These are phyloP conservation scores for Aureobasidium sp. DNA, from an alignment of 2,329 filamentous ascomycete genomes.

Conservation along the genomic window DNA sequence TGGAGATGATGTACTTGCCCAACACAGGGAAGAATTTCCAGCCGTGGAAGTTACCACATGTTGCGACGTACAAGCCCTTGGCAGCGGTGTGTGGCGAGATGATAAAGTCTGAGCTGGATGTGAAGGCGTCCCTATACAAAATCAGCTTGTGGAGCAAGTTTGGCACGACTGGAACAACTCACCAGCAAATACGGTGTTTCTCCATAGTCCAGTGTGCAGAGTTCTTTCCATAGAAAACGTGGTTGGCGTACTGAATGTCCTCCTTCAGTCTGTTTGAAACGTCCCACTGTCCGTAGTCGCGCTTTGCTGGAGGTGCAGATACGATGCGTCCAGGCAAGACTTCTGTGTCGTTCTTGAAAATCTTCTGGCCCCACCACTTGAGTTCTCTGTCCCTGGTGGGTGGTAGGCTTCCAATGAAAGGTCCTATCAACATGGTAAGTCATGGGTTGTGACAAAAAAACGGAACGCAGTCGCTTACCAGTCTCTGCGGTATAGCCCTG, in stretches of 20 bases:
- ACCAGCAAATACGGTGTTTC: constrained; percentile 60
- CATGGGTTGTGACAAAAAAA: neutral
- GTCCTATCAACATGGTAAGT: constrained; percentile 31
- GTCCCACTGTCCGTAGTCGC: constrained; percentile 56
- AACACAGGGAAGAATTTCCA: constrained; percentile 31
- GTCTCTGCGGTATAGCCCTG: constrained; percentile 35
- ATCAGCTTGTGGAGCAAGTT: constrained; percentile 12
- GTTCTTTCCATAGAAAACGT: constrained; percentile 51
- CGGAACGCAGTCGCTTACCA: constrained; percentile 17
- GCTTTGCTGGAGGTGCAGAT: constrained; percentile 47
- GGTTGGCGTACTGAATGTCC: constrained; percentile 49
- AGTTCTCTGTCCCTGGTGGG: constrained; percentile 39
- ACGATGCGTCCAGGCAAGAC: constrained; percentile 45
- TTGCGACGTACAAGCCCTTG: constrained; percentile 35
- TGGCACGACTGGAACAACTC: constrained; percentile 22
- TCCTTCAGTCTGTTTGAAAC: constrained; percentile 47
- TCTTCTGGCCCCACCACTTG: constrained; percentile 55
- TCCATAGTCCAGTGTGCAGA: constrained; percentile 49
- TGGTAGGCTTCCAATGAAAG: constrained; percentile 50
- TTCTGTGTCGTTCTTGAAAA: constrained; percentile 49
- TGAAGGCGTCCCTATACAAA: constrained; percentile 52
- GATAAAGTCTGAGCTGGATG: constrained; percentile 45
- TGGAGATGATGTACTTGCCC: constrained; percentile 27
- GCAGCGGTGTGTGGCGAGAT: constrained; percentile 37
- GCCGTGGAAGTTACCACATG: constrained; percentile 35